These are phyloP conservation scores for Ogataea salicorniae DNA, from an alignment of 805 yeast genomes.

Conservation along the genomic window DNA sequence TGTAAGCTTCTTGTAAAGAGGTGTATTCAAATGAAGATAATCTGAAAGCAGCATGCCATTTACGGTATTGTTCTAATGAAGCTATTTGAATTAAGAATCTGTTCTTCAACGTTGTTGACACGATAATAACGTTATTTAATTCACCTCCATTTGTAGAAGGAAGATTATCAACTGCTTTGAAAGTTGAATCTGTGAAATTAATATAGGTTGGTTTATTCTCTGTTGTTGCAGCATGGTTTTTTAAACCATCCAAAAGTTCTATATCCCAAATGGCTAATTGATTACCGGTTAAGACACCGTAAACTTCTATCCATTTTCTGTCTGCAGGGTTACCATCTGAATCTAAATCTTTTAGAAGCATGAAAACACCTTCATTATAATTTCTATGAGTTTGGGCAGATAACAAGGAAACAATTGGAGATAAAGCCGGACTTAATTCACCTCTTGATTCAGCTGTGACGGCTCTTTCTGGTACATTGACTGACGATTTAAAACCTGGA, in stretches of 20 bases:
- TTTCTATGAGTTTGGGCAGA: constrained; percentile 73
- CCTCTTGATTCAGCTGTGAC: constrained; percentile 27
- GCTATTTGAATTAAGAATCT: constrained; percentile 78
- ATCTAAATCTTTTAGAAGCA: constrained; percentile 67
- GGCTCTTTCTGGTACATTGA: constrained; percentile 10
- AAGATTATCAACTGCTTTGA: constrained; percentile 62
- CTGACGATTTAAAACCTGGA: constrained; percentile 3
- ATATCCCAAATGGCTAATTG: constrained; percentile 94
- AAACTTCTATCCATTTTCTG: constrained; percentile 87
- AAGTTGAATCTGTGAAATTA: constrained; percentile 85
- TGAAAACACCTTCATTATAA: constrained; percentile 70
- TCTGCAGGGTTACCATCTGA: constrained; percentile 84
- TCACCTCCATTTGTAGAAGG: constrained; percentile 58
- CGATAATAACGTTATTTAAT: constrained; percentile 73
- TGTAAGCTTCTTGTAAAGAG: constrained; percentile 88
- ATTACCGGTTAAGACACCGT: constrained; percentile 85
- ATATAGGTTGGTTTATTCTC: constrained; percentile 64
- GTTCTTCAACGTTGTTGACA: constrained; percentile 89
- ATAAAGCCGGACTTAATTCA: constrained; percentile 36
- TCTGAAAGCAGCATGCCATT: constrained; percentile 83
- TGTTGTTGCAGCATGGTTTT: constrained; percentile 26
- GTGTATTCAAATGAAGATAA: constrained; percentile 76
- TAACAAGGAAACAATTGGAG: constrained; percentile 69
- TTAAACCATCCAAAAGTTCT: constrained; percentile 49
- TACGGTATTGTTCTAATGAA: constrained; percentile 53